A percentile compares a stretch with the other conserved stretches of the same genome.
phyloP scores from a whole-genome alignment of 2,329 filamentous ascomycete species.

The Calycina herbarum region DNA sequence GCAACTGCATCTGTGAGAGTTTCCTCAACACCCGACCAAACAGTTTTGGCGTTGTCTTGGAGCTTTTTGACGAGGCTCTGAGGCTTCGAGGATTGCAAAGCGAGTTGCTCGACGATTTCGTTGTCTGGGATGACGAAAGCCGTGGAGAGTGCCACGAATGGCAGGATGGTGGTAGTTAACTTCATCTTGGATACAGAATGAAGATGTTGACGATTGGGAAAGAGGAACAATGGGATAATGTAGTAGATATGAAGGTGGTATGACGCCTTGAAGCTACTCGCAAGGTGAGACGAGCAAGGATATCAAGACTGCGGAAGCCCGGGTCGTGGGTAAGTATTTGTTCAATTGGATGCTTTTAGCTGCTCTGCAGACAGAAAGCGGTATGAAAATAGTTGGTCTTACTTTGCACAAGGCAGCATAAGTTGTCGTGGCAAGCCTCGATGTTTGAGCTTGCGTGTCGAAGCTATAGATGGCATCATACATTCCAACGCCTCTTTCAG shows the following conservation, averaged over 20 bases:
- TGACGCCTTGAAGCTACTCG: neutral
- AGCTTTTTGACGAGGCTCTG: constrained; percentile 37
- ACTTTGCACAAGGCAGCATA: neutral
- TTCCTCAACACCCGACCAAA: constrained; percentile 32
- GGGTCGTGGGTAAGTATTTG: neutral
- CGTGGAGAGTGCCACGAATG: constrained; percentile 49
- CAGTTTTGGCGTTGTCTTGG: constrained; percentile 37
- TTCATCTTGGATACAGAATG: constrained; percentile 34
- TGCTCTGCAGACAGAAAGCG: neutral
- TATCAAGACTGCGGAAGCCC: neutral
- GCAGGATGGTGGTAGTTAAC: constrained; percentile 45
- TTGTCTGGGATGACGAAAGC: constrained; percentile 55
- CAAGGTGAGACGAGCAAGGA: constrained; percentile 5
- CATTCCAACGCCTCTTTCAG: neutral
- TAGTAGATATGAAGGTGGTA: neutral
- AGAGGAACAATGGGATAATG: neutral
- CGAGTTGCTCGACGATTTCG: constrained; percentile 45
- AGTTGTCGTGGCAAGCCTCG: neutral
- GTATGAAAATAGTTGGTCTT: neutral
- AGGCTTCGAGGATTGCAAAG: constrained; percentile 32
- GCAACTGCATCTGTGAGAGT: constrained; percentile 31
- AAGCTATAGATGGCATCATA: constrained; percentile 6
- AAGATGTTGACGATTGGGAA: constrained; percentile 2
- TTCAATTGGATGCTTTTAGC: neutral
- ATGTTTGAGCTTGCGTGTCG: constrained; percentile 6